These are phyloP conservation scores for Arabidopsis thaliana DNA, from an alignment of 345 rosid genomes.

Conservation along the genomic window TAIR10.1 NC_003070.9:3413001-3413500, in stretches of 20 bases:
- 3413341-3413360: not conserved
- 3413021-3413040: too few species aligned
- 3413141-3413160: too few species aligned
- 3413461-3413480: not conserved
- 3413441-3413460: not conserved
- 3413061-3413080: too few species aligned
- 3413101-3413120: too few species aligned
- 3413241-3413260: not conserved
- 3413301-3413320: not conserved
- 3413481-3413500: not conserved
- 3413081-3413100: too few species aligned
- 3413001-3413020: too few species aligned
- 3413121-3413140: too few species aligned
- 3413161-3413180: too few species aligned
- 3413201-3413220: too few species aligned
- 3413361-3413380: not conserved
- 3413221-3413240: too few species aligned
- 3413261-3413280: not conserved
- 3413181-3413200: too few species aligned
- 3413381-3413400: not conserved
- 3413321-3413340: not conserved
- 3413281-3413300: not conserved
- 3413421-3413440: not conserved
- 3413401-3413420: not conserved
- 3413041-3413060: too few species aligned